Evolutionary conservation across 2,329 filamentous ascomycete species (phyloP), one percentile per base, ranked within the genome.

Genomic region (Penicillium sp.): DNA sequence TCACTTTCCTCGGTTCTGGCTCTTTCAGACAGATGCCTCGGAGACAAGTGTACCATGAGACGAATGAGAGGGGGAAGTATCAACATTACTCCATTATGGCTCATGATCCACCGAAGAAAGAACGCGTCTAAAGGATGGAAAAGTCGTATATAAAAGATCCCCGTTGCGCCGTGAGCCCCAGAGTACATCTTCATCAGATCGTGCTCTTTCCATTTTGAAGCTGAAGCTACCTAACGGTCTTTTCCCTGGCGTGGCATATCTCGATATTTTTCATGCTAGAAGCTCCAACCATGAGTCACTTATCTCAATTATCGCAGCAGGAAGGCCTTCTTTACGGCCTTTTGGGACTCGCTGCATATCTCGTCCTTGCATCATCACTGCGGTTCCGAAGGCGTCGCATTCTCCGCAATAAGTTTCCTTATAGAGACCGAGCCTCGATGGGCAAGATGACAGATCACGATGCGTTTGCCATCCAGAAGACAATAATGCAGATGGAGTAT

Each of bases 401-500:
- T 10, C 67, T 76, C 16, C 66, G 74, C 36, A 61, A 65, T 26
- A 66, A 73, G 46, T 78, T 73, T 54, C 67, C 70, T 2, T 80
- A 78, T 50, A 66, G 69, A 7, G 76, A 70, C 0, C 65, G 76
- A 12, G 69, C 73, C 21, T 72, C 74, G 4, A 70, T 79, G 55
- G 62, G 70, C 2, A 67, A 66, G 1, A 84, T 83, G 81, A 82
- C 79, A 0, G 74, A 76, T 18, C 65, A 76, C 6, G 76, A 84
- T 53, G 81, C 81, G 0, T 79, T 73, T 59, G 64, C 71, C 13
- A 83, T 85, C 29, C 69, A 78, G 42, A 70, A 66, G 43, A 70
- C 71, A 26, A 60, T 82, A 3, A 65, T 70, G 9, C 70, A 78
- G 41, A 68, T 78, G 6, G 82, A 86, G 56, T 85, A 85, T 54